Evolutionary conservation across 371 early-diverging fungal genomes (phyloP).

Genomic region (Saksenaea oblongispora): DNA sequence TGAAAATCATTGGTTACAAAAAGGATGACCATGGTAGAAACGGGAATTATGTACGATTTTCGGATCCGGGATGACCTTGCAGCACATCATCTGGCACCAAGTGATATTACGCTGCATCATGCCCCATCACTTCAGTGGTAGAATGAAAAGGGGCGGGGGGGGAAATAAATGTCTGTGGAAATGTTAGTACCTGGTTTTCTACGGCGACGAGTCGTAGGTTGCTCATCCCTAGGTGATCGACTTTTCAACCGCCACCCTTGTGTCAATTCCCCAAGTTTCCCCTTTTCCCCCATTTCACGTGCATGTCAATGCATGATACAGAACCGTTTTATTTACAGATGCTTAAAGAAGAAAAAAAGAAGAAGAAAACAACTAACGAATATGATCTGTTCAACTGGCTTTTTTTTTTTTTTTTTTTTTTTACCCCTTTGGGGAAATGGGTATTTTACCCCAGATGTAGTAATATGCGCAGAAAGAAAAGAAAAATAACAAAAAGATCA

Average conservation of each 20-base stretch:
- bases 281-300: background rate
- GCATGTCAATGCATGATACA: slow-evolving; percentile 3
- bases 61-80: too few species aligned
- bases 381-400: background rate
- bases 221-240: background rate
- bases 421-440: background rate
- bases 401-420: background rate
- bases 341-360: slow-evolving; percentile 1
- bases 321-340: slow-evolving; percentile 3
- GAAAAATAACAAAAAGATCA: slow-evolving; percentile 4
- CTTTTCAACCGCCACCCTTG: background rate
- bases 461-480: background rate
- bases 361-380: slow-evolving; percentile 8
- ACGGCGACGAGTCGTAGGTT: too few species aligned
- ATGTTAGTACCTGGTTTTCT: too few species aligned
- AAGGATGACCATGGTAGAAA: too few species aligned
- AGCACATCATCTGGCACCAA: too few species aligned
- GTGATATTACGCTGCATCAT: too few species aligned
- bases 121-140: too few species aligned
- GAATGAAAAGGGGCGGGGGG: too few species aligned
- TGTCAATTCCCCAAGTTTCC: background rate
- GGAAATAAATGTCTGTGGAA: too few species aligned
- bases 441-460: background rate
- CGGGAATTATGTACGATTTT: too few species aligned
- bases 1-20: too few species aligned